Conservation (phyloP, 192 early-diverging fungal species). For the Mortierella claussenii region DNA sequence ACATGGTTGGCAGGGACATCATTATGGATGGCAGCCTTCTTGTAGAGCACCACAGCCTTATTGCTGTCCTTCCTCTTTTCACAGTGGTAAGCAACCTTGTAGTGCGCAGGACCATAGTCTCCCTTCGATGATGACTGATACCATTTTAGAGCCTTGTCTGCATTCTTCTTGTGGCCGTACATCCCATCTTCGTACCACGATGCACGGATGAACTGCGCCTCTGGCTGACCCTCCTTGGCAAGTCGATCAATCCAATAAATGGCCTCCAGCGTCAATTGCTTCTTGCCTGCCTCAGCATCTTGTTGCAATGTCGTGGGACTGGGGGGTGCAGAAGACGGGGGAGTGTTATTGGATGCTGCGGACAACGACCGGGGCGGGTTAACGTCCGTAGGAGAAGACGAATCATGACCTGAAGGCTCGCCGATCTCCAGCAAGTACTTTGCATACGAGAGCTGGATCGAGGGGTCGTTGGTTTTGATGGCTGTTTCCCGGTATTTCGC, state of each 20-base stretch:
- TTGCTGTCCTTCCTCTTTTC: conserved; percentile 70
- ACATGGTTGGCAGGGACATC: conserved; percentile 74
- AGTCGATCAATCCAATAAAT: conserved; percentile 80
- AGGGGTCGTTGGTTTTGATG: conserved; percentile 77
- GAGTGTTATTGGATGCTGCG: background rate
- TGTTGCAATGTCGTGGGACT: conserved; percentile 10
- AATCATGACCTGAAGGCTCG: background rate
- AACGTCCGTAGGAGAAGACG: background rate
- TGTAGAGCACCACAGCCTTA: conserved; percentile 74
- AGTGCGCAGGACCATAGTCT: conserved; percentile 72
- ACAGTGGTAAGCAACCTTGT: conserved; percentile 69
- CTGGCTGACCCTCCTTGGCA: conserved; percentile 73
- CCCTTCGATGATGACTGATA: conserved; percentile 73
- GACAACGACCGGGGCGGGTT: conserved; percentile 1
- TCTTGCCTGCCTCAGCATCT: conserved; percentile 23
- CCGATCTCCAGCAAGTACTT: conserved; percentile 80
- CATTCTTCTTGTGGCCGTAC: conserved; percentile 66
- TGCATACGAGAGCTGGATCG: conserved; percentile 80
- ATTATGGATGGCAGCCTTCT: conserved; percentile 74
- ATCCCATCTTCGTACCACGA: conserved; percentile 75
- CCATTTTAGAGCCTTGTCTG: conserved; percentile 72
- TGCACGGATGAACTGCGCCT: conserved; percentile 81
- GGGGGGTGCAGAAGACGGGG: conserved; percentile 9
- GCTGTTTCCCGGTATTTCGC: conserved; percentile 82
- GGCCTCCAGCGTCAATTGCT: conserved; percentile 66